phyloP scores from a whole-genome alignment of 768 basidiomycete species.

The Leccinum incarnatum region DNA sequence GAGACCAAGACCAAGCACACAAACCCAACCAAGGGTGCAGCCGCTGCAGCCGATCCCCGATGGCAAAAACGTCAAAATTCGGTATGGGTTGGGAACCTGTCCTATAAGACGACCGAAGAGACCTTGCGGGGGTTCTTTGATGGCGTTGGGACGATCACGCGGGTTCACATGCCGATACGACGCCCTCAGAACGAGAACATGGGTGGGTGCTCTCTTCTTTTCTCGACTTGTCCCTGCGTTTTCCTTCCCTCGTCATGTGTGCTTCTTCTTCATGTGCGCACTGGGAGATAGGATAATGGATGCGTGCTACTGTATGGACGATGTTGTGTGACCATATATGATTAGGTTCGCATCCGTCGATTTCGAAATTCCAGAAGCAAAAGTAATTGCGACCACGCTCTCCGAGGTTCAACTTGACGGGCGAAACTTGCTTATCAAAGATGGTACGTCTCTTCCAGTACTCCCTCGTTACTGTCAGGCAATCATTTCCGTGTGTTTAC shows the following conservation, averaged over 20 bases:
- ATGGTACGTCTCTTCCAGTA: constrained; percentile 48
- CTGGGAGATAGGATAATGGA: neutral
- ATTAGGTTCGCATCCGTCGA: constrained; percentile 94
- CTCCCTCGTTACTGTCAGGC: neutral
- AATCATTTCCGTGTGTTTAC: neutral
- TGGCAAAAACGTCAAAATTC: constrained; percentile 71
- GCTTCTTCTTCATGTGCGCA: neutral
- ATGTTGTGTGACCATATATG: constrained; percentile 6
- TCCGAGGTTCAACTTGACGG: constrained; percentile 85
- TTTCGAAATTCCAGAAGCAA: constrained; percentile 75
- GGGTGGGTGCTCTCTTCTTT: constrained; percentile 53
- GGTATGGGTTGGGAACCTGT: constrained; percentile 94
- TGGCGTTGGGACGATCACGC: constrained; percentile 68
- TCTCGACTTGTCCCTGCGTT: neutral
- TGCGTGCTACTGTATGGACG: neutral
- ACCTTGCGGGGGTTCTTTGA: constrained; percentile 71
- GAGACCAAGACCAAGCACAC: neutral
- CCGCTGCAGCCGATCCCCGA: constrained; percentile 9
- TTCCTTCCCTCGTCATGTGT: no score
- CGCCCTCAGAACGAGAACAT: constrained; percentile 66
- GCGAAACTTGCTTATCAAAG: constrained; percentile 88
- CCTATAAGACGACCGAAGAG: constrained; percentile 82
- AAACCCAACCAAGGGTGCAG: neutral
- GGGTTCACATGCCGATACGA: constrained; percentile 86
- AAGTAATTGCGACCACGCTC: constrained; percentile 68